A percentile compares a stretch with the other conserved stretches of the same genome.
Conservation (phyloP, 2,329 filamentous ascomycete genomes). For the Fusarium verticillioides region DNA sequence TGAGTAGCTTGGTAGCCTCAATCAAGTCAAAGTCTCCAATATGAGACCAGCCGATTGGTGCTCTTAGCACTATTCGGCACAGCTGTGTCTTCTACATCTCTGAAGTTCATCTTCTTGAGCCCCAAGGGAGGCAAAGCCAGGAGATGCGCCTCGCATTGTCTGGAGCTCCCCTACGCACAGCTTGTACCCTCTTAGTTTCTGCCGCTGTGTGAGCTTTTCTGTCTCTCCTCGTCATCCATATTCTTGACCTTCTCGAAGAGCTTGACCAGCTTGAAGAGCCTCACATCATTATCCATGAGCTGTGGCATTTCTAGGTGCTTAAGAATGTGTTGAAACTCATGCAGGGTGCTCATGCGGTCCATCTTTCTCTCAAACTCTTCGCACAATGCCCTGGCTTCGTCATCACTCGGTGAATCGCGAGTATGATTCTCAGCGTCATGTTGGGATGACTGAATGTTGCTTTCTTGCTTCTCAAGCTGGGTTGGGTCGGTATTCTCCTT, state of each 20-base stretch:
- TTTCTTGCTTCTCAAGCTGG: not conserved
- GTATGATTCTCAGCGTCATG: not conserved
- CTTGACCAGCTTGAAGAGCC: not conserved
- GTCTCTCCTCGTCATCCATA: not conserved
- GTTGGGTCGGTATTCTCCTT: accelerated
- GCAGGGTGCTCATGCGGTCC: not conserved
- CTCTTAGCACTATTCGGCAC: not conserved
- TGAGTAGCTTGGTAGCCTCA: too few species aligned
- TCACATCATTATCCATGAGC: not conserved
- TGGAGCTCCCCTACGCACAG: not conserved
- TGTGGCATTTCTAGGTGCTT: not conserved
- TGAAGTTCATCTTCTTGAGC: not conserved
- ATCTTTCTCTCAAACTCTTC: not conserved
- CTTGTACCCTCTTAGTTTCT: not conserved
- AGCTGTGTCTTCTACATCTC: not conserved
- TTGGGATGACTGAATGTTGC: not conserved
- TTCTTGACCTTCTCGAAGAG: not conserved
- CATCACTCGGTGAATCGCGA: not conserved
- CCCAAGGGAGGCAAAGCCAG: not conserved
- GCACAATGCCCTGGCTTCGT: not conserved
- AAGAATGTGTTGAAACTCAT: not conserved
- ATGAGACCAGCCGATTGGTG: not conserved
- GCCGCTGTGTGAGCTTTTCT: not conserved
- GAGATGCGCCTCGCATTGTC: not conserved
- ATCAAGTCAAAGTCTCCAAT: too few species aligned